phyloP scores from a whole-genome alignment of 1,139 yeast genomes.

The Taphrina populina region DNA sequence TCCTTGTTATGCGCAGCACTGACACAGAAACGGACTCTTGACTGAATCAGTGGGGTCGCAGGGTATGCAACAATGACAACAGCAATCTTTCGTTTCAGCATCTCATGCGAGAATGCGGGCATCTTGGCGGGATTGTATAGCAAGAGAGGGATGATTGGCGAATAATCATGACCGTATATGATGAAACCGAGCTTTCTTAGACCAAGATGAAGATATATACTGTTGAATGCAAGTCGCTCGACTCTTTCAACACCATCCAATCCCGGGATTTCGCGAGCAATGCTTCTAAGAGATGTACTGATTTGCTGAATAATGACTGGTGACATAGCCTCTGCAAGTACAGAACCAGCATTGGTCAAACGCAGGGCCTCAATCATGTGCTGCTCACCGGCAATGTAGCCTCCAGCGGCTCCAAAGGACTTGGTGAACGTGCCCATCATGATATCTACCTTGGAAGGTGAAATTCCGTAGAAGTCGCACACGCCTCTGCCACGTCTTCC shows the following conservation, averaged over 20 bases:
- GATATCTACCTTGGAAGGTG: constrained; percentile 73
- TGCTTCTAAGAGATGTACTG: constrained; percentile 71
- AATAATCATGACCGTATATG: constrained; percentile 91
- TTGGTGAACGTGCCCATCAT: constrained; percentile 97
- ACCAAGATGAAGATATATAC: constrained; percentile 87
- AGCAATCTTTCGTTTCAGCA: constrained; percentile 78
- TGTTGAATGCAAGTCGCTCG: constrained; percentile 90
- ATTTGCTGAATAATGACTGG: constrained; percentile 92
- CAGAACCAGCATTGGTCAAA: constrained; percentile 68
- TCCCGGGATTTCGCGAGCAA: constrained; percentile 77
- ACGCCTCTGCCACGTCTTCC: constrained; percentile 94
- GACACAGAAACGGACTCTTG: constrained; percentile 90
- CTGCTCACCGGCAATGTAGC: constrained; percentile 78
- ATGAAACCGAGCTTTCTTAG: constrained; percentile 88
- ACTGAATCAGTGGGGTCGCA: constrained; percentile 87
- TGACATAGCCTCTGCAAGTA: constrained; percentile 79
- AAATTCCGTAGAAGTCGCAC: constrained; percentile 84
- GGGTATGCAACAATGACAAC: constrained; percentile 97
- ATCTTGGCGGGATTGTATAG: constrained; percentile 87
- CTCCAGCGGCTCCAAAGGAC: constrained; percentile 98
- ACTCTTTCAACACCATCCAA: constrained; percentile 92
- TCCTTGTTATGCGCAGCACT: constrained; percentile 89
- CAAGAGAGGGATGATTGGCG: constrained; percentile 90
- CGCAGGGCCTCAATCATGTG: constrained; percentile 70
- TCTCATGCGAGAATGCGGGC: constrained; percentile 85